Evolutionary conservation across 1,139 yeast species (phyloP).

Genomic region (Geotrichum klebahnii): DNA sequence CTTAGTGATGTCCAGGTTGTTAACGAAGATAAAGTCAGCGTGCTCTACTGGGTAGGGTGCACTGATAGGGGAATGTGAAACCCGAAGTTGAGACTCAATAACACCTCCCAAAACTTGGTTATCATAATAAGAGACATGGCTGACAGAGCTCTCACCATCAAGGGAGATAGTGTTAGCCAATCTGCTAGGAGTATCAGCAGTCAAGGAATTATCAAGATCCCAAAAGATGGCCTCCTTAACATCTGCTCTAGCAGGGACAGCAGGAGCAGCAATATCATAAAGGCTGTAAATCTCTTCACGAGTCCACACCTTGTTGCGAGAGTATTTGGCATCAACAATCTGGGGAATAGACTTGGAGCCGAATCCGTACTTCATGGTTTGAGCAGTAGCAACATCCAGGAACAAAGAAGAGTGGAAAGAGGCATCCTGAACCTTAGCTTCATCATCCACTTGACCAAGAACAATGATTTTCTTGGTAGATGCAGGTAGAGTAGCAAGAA

Average conservation of each 20-base stretch:
- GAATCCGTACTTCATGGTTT: conserved; percentile 43
- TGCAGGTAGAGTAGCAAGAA: conserved; percentile 55
- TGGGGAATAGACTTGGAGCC: conserved; percentile 28
- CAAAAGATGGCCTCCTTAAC: conserved; percentile 52
- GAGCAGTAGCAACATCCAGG: conserved; percentile 69
- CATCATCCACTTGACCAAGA: conserved; percentile 50
- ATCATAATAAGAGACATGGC: conserved; percentile 64
- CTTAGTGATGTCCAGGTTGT: conserved; percentile 52
- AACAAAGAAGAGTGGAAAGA: conserved; percentile 44
- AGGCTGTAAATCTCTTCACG: conserved; percentile 29
- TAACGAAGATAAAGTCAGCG: conserved; percentile 63
- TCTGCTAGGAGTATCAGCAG: conserved; percentile 55
- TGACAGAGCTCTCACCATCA: conserved; percentile 53
- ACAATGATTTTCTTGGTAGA: conserved; percentile 60
- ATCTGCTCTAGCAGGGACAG: conserved; percentile 22
- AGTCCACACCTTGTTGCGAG: conserved; percentile 30
- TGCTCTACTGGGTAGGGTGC: conserved; percentile 46
- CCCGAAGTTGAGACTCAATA: conserved; percentile 69
- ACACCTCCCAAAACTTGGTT: conserved; percentile 68
- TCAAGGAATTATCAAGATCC: conserved; percentile 37
- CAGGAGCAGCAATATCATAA: conserved; percentile 25
- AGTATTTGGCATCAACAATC: conserved; percentile 35
- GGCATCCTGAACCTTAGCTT: conserved; percentile 38
- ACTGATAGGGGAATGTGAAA: conserved; percentile 39
- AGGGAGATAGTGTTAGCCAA: conserved; percentile 70